These are phyloP conservation scores for Globisporangium canariense DNA, from an alignment of 352 stramenopile genomes.

Conservation along the genomic window DNA sequence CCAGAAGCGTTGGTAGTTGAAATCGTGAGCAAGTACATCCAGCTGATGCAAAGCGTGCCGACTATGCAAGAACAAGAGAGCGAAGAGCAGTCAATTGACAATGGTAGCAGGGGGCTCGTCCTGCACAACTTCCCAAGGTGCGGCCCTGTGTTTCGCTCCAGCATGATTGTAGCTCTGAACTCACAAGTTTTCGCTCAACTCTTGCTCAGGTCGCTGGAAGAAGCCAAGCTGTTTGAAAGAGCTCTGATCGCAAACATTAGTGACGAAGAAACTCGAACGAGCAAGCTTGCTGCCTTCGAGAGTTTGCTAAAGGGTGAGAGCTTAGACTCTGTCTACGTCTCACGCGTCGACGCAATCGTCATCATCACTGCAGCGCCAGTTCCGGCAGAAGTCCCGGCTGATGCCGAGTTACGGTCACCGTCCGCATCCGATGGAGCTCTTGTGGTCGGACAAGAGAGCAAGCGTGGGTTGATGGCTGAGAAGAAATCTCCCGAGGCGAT, in stretches of 20 bases:
- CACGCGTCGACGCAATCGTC: constrained; percentile 5
- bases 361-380: constrained; percentile 1
- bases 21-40: constrained; percentile 33
- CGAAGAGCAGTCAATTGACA: neutral
- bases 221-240: constrained; percentile 57
- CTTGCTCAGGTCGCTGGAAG: constrained; percentile 31
- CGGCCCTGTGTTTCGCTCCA: neutral
- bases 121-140: constrained; percentile 63
- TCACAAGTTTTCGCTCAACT: neutral
- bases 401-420: neutral
- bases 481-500: constrained; percentile 14
- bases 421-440: neutral
- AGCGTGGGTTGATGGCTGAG: neutral
- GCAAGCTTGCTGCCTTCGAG: constrained; percentile 13
- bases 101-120: constrained; percentile 22
- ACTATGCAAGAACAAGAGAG: neutral
- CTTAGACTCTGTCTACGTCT: constrained; percentile 5
- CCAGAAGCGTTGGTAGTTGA: constrained; percentile 48
- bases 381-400: neutral
- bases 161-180: neutral
- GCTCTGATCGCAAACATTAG: constrained; percentile 18
- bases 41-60: constrained; percentile 15
- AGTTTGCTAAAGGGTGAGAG: constrained; percentile 2
- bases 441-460: constrained; percentile 8
- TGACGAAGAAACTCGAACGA: constrained; percentile 12